Evolutionary conservation across 2,329 filamentous ascomycete species (phyloP).

Genomic region (Lomentospora prolificans): DNA sequence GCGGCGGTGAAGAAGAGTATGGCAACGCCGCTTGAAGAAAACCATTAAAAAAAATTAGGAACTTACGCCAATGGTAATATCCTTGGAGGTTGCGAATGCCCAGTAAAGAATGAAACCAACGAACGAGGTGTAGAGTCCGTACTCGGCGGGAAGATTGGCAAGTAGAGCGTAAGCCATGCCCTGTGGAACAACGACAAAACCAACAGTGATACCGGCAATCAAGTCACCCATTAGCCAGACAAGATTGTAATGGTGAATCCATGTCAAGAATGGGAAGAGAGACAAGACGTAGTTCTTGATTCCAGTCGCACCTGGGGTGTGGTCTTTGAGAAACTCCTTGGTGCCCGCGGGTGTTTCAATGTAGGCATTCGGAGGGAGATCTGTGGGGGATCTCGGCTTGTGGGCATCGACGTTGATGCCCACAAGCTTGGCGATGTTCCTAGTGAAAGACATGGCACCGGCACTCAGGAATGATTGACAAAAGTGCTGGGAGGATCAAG

Average conservation of each 20-base stretch:
- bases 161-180: constrained; percentile 91
- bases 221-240: constrained; percentile 37
- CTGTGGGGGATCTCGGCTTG: constrained; percentile 16
- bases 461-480: background rate
- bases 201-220: constrained; percentile 42
- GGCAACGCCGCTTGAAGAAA: too few relatives aligned
- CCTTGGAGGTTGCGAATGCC: constrained; percentile 69
- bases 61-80: constrained; percentile 64
- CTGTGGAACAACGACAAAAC: constrained; percentile 77
- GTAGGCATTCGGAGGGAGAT: constrained; percentile 11
- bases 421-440: constrained; percentile 17
- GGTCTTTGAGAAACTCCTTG: constrained; percentile 8
- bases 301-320: constrained; percentile 7
- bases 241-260: constrained; percentile 40
- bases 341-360: constrained; percentile 10
- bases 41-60: constrained; percentile 34
- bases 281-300: constrained; percentile 23
- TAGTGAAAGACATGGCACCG: constrained; percentile 2
- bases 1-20: too few relatives aligned
- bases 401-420: constrained; percentile 22
- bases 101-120: constrained; percentile 68
- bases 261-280: constrained; percentile 38
- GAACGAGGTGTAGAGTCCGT: constrained; percentile 76
- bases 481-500: background rate
- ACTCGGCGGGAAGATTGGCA: constrained; percentile 70